phyloP scores from a whole-genome alignment of 305 asterid species.

The Salvia sclarea region DNA sequence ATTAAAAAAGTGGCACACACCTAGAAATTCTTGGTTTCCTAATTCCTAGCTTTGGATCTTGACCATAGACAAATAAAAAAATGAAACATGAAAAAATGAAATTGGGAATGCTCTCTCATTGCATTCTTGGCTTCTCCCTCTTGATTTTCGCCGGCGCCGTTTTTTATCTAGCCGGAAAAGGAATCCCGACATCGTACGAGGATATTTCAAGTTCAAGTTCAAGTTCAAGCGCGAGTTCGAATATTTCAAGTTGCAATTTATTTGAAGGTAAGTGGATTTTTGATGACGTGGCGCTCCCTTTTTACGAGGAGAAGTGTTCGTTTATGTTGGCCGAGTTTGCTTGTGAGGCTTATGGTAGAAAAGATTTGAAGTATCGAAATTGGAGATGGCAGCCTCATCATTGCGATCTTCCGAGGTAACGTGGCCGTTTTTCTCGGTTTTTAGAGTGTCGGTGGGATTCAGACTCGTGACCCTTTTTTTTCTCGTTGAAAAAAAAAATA shows the following conservation, averaged over 20 bases:
- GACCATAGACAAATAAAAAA: too few relatives aligned
- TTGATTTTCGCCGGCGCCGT: conserved; percentile 23
- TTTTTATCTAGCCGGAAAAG: conserved; percentile 22
- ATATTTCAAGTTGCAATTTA: conserved; percentile 53
- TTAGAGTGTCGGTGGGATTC: not conserved
- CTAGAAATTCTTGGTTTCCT: too few relatives aligned
- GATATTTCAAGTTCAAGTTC: not conserved
- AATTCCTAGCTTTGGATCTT: not conserved
- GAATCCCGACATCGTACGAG: not conserved
- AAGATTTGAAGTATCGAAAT: conserved; percentile 47
- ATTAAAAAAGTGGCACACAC: not conserved
- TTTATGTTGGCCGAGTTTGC: conserved; percentile 47
- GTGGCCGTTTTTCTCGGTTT: not conserved
- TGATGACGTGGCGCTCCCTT: conserved; percentile 48
- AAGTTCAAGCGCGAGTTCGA: too few relatives aligned
- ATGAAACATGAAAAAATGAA: conserved; percentile 18
- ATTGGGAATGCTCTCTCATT: not conserved
- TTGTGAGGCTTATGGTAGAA: conserved; percentile 55
- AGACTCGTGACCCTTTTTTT: not conserved
- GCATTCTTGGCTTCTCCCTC: conserved; percentile 29
- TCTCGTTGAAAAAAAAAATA: too few relatives aligned
- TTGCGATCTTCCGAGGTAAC: conserved; percentile 65
- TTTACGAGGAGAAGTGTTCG: conserved; percentile 54
- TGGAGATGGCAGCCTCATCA: conserved; percentile 74
- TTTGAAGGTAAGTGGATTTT: conserved; percentile 68